These are phyloP conservation scores for Saccharomyces uvarum DNA, from an alignment of 1,139 yeast genomes.

Conservation along the genomic window DNA sequence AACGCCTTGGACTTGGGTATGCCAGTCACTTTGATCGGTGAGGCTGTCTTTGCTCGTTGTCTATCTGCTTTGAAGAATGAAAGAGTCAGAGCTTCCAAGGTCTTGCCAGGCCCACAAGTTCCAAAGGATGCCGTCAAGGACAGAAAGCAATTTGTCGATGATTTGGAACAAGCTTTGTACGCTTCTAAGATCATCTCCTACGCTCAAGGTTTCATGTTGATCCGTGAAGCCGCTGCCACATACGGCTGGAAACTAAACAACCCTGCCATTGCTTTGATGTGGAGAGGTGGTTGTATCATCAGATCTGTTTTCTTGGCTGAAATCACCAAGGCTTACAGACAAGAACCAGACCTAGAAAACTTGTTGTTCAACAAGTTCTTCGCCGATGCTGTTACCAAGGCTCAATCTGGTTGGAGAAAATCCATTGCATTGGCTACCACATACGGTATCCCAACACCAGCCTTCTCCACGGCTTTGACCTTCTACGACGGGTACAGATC, in stretches of 20 bases:
- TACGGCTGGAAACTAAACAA: conserved; percentile 96
- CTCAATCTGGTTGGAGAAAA: conserved; percentile 94
- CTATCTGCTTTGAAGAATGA: conserved; percentile 86
- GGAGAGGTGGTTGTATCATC: conserved; percentile 99
- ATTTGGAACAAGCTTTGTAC: conserved; percentile 95
- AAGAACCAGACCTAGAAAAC: conserved; percentile 89
- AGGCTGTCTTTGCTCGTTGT: conserved; percentile 96
- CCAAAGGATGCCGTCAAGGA: conserved; percentile 57
- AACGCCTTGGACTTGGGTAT: conserved; percentile 95
- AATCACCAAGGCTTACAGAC: conserved; percentile 92
- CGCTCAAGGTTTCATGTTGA: conserved; percentile 99
- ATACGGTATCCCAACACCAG: conserved; percentile 94
- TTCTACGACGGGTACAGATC: conserved; percentile 99
- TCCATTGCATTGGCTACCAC: conserved; percentile 70
- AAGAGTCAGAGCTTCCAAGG: conserved; percentile 77
- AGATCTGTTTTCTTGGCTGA: conserved; percentile 97
- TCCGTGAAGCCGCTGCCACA: conserved; percentile 95
- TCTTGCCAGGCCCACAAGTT: conserved; percentile 70
- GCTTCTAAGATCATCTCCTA: conserved; percentile 98
- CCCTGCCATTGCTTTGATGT: conserved; percentile 97
- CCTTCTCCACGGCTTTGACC: conserved; percentile 91
- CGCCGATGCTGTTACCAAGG: conserved; percentile 82
- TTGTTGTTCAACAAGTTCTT: conserved; percentile 93
- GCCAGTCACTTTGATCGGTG: conserved; percentile 97
- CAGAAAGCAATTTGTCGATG: conserved; percentile 78